Base-by-base conservation (phyloP, 2,329 filamentous ascomycete species). In the Acephala macrosclerotiorum region DNA sequence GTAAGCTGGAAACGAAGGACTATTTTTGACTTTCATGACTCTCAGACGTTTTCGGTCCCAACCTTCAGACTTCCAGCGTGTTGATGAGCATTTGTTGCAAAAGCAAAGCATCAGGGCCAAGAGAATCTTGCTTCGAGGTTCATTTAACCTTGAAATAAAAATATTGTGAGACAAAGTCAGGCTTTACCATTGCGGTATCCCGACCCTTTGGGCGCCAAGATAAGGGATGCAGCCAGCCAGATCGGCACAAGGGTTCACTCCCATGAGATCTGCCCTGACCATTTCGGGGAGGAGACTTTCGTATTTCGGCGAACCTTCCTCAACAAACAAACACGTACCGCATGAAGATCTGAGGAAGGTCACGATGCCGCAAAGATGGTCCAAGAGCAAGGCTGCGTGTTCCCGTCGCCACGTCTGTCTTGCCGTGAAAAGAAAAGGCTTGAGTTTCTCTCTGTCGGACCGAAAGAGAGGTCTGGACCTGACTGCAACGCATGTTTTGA, bases 231-330 rank as follows among this genome's bases (percentile, higher is more conserved):
- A 61, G 51, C 60, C 51, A 51, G 65, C 60, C 51, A 51, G 65
- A 66, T 66, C 65, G 61, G 33, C 58, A 36, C 61, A 58, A 22
- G 65, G 65, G 26, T 66, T 58, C 38, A 35, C 40, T 36, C 25
- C 29, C 20, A 35, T 56, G 42, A 51, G 35, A 25, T 53, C 49
- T 29, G 22, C 40, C 47, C 25, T 45, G 22, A 9, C 16, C 45
- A 38, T 20, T 18, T 29, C 33, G 35, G 53, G 40, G 55, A 51
- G 53, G 38, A 33, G 49, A 47, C 8, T 36, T 64, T 51, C 29
- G 47, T 51, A 26, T 60, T 33, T 65, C 63, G 63, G 63, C 25
- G 20, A 33, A 65, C 63, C 58, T 64, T 58, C 58, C 60, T 40
- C 40, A 12, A 5, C 53, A 12, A 47, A 36, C 2, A 25, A 11